Base-by-base conservation (phyloP, 2,329 filamentous ascomycete genomes). In the Bipolaris sorokiniana region DNA sequence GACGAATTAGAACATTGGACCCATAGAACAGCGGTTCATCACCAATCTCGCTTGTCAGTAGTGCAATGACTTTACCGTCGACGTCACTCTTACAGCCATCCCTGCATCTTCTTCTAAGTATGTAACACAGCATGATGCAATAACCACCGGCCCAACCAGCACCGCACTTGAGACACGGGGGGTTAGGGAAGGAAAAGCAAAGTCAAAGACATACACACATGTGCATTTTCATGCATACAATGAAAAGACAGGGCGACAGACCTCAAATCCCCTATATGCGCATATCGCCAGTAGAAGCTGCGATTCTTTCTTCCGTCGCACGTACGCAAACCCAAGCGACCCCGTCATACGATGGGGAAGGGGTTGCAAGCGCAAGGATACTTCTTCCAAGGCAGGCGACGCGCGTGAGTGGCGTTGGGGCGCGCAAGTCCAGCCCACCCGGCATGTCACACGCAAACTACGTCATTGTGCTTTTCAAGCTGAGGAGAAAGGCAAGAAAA, bases 1-100 rank as follows among this genome's bases (percentile, higher is more conserved):
- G 26, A 28, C 26, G 26, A 28, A 28, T 28, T 9, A 28, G 26
- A 10, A 28, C 26, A 9, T 28, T 41, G 38, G 16, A 11, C 18
- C 36, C 16, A 40, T 31, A 38, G 48, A 55, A 55, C 48, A 42
- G 38, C 36, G 28, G 54, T 52, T 47, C 26, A 34, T 47, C 20
- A 34, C 11, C 26, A 51, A 34, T 51, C 47, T 28, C 28, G 11
- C 23, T 26, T 40, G 11, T 41, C 3, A 4, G 20, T 41, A 16
- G 22, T 41, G 18, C 20, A 9, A 33, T 20, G 41, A 40, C 28
- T 26, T 40, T 28, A 28, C 40, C 54, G 28, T 52, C 48, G 50
- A 56, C 54, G 54, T 56, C 54, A 56, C 48, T 51, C 34, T 56
- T 56, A 47, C 31, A 16, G 7, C 22, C 22, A 26, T 26, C 46